Conservation (phyloP, 2,329 filamentous ascomycete genomes). For the Aspergillus sp. region DNA sequence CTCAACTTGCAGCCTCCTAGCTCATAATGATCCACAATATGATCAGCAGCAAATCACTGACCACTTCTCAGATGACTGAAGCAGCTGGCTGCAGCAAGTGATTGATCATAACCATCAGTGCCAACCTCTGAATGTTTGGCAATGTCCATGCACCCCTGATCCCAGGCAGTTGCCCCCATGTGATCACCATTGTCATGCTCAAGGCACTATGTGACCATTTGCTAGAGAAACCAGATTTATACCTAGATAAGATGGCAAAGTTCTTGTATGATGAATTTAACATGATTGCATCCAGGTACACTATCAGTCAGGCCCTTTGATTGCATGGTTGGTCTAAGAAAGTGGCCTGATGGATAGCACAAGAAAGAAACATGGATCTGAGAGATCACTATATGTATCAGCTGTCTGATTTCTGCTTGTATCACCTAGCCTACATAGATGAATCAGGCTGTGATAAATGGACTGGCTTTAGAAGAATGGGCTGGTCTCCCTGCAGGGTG, state of each 20-base stretch:
- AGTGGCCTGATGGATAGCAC: constrained; percentile 18
- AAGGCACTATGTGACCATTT: constrained; percentile 17
- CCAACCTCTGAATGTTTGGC: constrained; percentile 8
- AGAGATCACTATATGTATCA: constrained; percentile 25
- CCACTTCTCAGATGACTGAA: constrained; percentile 12
- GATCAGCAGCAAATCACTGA: constrained; percentile 15
- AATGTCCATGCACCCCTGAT: constrained; percentile 5
- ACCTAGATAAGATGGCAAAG: constrained; percentile 21
- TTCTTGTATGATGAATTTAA: constrained; percentile 20
- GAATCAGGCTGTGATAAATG: constrained; percentile 1
- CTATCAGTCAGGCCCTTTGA: constrained; percentile 18
- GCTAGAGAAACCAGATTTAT: constrained; percentile 23
- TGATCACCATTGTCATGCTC: constrained; percentile 4
- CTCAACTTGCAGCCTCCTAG: neutral
- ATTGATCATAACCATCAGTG: constrained; percentile 2
- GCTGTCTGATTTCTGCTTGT: neutral
- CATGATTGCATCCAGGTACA: constrained; percentile 7
- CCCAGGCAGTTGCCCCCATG: constrained; percentile 1
- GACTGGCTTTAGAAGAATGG: neutral
- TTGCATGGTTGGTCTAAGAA: constrained; percentile 23
- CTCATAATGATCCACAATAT: constrained; percentile 10
- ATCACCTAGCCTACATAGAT: constrained; percentile 1
- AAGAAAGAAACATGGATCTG: constrained; percentile 24
- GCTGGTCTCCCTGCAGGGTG: constrained; percentile 1
- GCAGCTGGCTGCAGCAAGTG: constrained; percentile 15